Conservation (phyloP, 2,329 filamentous ascomycete genomes). For the Pseudogymnoascus sp. region DNA sequence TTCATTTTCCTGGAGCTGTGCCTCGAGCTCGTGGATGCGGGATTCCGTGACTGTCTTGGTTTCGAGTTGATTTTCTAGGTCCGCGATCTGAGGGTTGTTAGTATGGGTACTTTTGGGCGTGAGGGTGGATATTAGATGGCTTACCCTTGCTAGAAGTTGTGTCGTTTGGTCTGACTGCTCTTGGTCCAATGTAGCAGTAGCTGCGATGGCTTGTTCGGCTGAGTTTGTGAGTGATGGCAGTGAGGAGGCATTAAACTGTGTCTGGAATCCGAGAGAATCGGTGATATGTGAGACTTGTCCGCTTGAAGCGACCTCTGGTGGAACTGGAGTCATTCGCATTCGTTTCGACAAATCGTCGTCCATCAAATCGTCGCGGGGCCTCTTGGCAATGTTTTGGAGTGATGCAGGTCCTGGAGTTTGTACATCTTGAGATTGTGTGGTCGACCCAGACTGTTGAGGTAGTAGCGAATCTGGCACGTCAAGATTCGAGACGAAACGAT, state of each 20-base stretch:
- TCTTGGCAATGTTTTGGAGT: constrained; percentile 12
- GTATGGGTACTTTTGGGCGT: not conserved
- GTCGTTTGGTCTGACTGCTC: constrained; percentile 10
- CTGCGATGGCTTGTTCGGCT: constrained; percentile 1
- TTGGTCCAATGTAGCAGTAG: constrained; percentile 3
- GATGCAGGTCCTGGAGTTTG: not conserved
- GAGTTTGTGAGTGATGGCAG: not conserved
- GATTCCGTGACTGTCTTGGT: not conserved
- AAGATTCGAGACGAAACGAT: not conserved
- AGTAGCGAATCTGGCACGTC: constrained; percentile 6
- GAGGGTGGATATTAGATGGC: constrained; percentile 2
- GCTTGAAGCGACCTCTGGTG: not conserved
- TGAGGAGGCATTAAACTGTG: constrained; percentile 4
- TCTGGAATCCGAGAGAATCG: constrained; percentile 1
- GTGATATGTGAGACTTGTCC: constrained; percentile 6
- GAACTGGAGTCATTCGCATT: constrained; percentile 10
- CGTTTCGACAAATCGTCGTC: constrained; percentile 8
- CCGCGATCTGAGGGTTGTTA: constrained; percentile 26
- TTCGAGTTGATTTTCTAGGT: constrained; percentile 25
- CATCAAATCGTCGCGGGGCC: constrained; percentile 10
- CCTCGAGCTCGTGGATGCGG: constrained; percentile 32
- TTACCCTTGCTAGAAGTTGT: constrained; percentile 21
- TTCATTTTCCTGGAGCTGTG: constrained; percentile 16
- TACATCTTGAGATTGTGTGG: constrained; percentile 14
- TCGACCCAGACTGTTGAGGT: constrained; percentile 9